Percentiles rank a stretch among this genome's conserved stretches.
These are phyloP conservation scores for Penicillium sp. DNA, from an alignment of 2,329 filamentous ascomycete genomes.

Conservation along the genomic window DNA sequence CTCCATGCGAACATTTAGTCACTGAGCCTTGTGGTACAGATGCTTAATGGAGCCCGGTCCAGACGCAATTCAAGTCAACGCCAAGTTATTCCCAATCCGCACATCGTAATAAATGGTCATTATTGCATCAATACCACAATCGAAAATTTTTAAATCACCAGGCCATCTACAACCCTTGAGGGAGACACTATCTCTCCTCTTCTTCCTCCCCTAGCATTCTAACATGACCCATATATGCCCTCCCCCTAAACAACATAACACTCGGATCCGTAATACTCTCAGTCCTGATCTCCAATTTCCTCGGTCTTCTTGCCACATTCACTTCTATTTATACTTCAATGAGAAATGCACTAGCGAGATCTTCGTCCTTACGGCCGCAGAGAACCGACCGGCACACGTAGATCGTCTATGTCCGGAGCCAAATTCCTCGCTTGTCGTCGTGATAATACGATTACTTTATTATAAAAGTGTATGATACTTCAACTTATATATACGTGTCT, in stretches of 20 bases:
- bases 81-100: too few relatives aligned
- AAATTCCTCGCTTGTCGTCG: slow-evolving; percentile 36
- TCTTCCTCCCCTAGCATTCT: slow-evolving; percentile 17
- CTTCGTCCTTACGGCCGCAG: slow-evolving; percentile 60
- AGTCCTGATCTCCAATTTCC: slow-evolving; percentile 51
- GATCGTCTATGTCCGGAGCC: slow-evolving; percentile 45
- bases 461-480: too few relatives aligned
- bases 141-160: neutral
- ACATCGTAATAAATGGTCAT: too few relatives aligned
- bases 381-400: slow-evolving; percentile 58
- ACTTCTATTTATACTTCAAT: slow-evolving; percentile 57
- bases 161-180: neutral
- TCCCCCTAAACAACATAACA: slow-evolving; percentile 33
- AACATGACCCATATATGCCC: slow-evolving; percentile 34
- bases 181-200: neutral
- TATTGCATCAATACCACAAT: neutral
- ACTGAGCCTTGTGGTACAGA: too few relatives aligned
- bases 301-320: slow-evolving; percentile 43
- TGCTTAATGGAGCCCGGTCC: too few relatives aligned
- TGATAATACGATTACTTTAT: slow-evolving; percentile 29
- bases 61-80: too few relatives aligned
- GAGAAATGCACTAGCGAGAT: slow-evolving; percentile 57
- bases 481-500: slow-evolving; percentile 6
- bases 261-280: slow-evolving; percentile 44
- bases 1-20: too few relatives aligned